Percentiles rank a stretch among this genome's conserved stretches.
phyloP scores from a whole-genome alignment of 169 alveolate genomes.

The Plasmodium adleri region DNA sequence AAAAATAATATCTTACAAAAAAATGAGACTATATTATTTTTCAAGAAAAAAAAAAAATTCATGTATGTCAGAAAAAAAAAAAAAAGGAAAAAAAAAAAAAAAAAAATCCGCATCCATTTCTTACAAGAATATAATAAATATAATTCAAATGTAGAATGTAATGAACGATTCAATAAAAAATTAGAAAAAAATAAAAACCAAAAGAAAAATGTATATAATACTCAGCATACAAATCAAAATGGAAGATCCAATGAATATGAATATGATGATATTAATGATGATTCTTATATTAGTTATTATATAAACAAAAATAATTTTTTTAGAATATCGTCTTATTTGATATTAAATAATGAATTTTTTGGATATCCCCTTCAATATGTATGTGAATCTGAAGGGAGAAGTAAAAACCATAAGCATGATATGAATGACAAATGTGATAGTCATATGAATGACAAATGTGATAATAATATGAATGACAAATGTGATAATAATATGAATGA shows the following conservation, averaged over 20 bases:
- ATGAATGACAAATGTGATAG: not conserved
- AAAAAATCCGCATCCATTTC: not conserved
- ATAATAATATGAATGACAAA: not conserved
- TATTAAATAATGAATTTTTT: conserved; percentile 44
- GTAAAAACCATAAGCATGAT: not conserved
- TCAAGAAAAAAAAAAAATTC: conserved; percentile 6
- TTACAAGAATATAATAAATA: not conserved
- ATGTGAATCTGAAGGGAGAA: not conserved
- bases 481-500: not conserved
- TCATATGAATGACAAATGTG: not conserved
- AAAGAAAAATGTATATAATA: not conserved
- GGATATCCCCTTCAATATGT: conserved; percentile 13
- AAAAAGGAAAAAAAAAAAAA: not conserved
- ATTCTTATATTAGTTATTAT: not conserved
- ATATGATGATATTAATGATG: not conserved
- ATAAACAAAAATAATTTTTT: not conserved
- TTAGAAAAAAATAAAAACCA: not conserved
- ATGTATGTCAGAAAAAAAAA: not conserved
- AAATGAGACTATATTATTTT: not conserved
- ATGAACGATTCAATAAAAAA: not conserved
- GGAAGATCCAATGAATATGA: not conserved
- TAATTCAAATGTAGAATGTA: too few species aligned
- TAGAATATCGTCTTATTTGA: conserved; percentile 8
- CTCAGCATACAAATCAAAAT: not conserved
- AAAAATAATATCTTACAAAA: conserved; percentile 3